Evolutionary conservation across 768 basidiomycete species (phyloP).

Genomic region (Leccinum ochraceum): DNA sequence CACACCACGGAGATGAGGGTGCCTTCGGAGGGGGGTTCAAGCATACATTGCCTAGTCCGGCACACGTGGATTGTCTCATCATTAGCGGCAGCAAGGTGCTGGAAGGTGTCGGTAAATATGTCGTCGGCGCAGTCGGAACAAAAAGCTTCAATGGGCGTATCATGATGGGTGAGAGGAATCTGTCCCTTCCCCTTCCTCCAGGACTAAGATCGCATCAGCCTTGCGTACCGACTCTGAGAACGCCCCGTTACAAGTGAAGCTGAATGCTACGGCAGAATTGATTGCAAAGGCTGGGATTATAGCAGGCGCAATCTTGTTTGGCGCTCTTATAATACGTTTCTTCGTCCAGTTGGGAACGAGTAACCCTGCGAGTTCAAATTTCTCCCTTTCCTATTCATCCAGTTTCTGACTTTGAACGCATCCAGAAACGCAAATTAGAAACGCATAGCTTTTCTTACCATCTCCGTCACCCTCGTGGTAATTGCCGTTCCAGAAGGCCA

Average conservation of each 20-base stretch:
- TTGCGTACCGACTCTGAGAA: slow-evolving; percentile 84
- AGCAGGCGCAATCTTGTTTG: slow-evolving; percentile 82
- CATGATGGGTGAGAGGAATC: slow-evolving; percentile 79
- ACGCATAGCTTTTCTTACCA: slow-evolving; percentile 55
- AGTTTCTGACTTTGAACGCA: slow-evolving; percentile 11
- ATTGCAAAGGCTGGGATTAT: slow-evolving; percentile 89
- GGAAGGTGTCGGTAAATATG: slow-evolving; percentile 92
- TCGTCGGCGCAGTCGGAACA: slow-evolving; percentile 89
- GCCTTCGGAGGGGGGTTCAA: slow-evolving; percentile 26
- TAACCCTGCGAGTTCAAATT: slow-evolving; percentile 52
- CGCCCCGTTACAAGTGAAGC: slow-evolving; percentile 91
- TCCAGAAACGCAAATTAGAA: slow-evolving; percentile 54
- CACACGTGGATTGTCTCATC: slow-evolving; percentile 89
- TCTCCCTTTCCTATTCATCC: background rate
- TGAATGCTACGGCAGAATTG: slow-evolving; percentile 91
- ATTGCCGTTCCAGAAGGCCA: slow-evolving; percentile 84
- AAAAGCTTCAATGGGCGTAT: slow-evolving; percentile 96
- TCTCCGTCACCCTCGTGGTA: slow-evolving; percentile 89
- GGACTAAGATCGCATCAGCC: slow-evolving; percentile 44
- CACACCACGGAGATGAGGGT: slow-evolving; percentile 23
- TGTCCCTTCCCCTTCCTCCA: background rate
- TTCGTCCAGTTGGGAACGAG: slow-evolving; percentile 80
- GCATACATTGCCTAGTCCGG: slow-evolving; percentile 14
- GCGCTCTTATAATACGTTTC: slow-evolving; percentile 88
- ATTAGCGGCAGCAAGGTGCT: slow-evolving; percentile 90